Evolutionary conservation across 2,329 filamentous ascomycete species (phyloP).

Genomic region (Claviceps quebecensis): DNA sequence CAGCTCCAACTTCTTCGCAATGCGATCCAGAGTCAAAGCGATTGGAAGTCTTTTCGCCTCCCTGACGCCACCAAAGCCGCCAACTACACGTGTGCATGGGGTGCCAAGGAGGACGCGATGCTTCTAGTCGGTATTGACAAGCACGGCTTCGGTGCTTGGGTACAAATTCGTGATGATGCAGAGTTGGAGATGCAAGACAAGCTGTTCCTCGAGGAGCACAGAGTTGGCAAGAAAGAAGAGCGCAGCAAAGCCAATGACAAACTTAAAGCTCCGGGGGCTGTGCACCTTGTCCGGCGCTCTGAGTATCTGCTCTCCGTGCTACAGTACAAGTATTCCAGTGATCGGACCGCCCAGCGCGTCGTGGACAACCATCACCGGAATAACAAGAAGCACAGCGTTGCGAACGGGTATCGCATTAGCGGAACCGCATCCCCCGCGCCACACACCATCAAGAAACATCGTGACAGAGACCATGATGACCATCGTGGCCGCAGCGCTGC

Average conservation of each 20-base stretch:
- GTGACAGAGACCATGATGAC: slow-evolving; percentile 36
- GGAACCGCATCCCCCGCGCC: slow-evolving; percentile 61
- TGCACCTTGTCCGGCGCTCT: slow-evolving; percentile 85
- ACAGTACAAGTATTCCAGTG: slow-evolving; percentile 68
- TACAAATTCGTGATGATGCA: slow-evolving; percentile 79
- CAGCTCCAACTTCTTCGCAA: slow-evolving; percentile 77
- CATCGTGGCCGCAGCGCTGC: slow-evolving; percentile 35
- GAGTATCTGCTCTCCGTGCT: slow-evolving; percentile 94
- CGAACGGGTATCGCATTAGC: slow-evolving; percentile 47
- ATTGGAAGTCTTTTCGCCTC: slow-evolving; percentile 71
- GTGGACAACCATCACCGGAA: slow-evolving; percentile 91
- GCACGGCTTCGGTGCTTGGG: slow-evolving; percentile 93
- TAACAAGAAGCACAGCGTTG: slow-evolving; percentile 59
- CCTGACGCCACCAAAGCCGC: slow-evolving; percentile 85
- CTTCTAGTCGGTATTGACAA: slow-evolving; percentile 83
- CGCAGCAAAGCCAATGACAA: slow-evolving; percentile 63
- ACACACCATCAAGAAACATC: slow-evolving; percentile 27
- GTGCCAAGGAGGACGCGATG: slow-evolving; percentile 90
- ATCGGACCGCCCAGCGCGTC: slow-evolving; percentile 60
- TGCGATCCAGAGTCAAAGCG: slow-evolving; percentile 49
- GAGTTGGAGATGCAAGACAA: slow-evolving; percentile 80
- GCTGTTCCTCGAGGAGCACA: slow-evolving; percentile 91
- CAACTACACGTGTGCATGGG: slow-evolving; percentile 85
- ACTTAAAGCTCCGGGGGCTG: slow-evolving; percentile 88
- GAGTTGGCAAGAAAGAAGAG: slow-evolving; percentile 95